Conservation (phyloP, 306 rosid genomes). For the Vigna unguiculata region DNA sequence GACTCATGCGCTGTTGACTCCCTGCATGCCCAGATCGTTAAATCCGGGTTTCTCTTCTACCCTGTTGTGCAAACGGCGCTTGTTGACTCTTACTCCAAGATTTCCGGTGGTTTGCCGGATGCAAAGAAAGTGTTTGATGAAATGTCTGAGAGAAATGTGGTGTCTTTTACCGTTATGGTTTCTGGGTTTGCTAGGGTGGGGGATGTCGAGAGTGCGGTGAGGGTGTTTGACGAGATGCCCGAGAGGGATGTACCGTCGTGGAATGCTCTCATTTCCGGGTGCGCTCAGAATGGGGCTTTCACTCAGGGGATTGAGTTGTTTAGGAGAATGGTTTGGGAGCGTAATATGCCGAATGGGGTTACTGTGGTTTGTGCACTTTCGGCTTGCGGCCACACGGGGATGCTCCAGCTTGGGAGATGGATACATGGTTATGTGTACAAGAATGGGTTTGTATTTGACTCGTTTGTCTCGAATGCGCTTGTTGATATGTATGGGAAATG, state of each 20-base stretch:
- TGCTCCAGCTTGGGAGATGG: slow-evolving; percentile 84
- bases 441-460: slow-evolving; percentile 52
- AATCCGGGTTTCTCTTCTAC: slow-evolving; percentile 65
- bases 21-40: slow-evolving; percentile 64
- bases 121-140: slow-evolving; percentile 72
- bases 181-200: slow-evolving; percentile 72
- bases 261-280: slow-evolving; percentile 81
- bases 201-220: slow-evolving; percentile 59
- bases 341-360: slow-evolving; percentile 65
- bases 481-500: slow-evolving; percentile 92
- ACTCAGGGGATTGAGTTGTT: slow-evolving; percentile 66
- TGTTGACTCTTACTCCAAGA: slow-evolving; percentile 60
- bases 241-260: slow-evolving; percentile 77
- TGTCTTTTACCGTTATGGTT: slow-evolving; percentile 74
- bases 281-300: slow-evolving; percentile 79
- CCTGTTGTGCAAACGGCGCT: slow-evolving; percentile 76
- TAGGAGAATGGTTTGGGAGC: slow-evolving; percentile 55
- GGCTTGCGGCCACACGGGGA: slow-evolving; percentile 79
- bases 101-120: slow-evolving; percentile 31
- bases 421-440: slow-evolving; percentile 72
- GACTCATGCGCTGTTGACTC: slow-evolving; percentile 40
- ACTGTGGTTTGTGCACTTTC: slow-evolving; percentile 76
- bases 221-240: slow-evolving; percentile 66
- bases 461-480: slow-evolving; percentile 67
- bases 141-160: slow-evolving; percentile 70